Percentiles rank a stretch among this genome's conserved stretches.
Evolutionary conservation across 345 rosid species (phyloP).

Genomic region (Carallia pectinifolia): DNA sequence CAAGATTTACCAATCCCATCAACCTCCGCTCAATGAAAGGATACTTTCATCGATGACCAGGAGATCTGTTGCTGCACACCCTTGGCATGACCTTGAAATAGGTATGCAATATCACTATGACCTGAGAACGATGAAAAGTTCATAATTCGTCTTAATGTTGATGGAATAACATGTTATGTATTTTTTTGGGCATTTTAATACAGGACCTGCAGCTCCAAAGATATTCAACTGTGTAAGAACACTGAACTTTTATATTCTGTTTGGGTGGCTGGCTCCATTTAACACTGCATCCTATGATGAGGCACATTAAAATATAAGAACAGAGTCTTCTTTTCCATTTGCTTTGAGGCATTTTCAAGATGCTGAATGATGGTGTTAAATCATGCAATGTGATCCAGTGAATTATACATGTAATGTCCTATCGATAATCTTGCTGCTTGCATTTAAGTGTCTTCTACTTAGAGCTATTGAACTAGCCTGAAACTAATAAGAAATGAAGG

Average conservation of each 20-base stretch:
- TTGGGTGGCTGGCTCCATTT: not conserved
- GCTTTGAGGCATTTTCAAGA: not conserved
- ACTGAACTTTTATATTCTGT: not conserved
- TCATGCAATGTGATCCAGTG: no score
- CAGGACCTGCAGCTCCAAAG: constrained; percentile 38
- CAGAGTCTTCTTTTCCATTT: not conserved
- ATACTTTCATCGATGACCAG: constrained; percentile 86
- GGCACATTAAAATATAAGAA: not conserved
- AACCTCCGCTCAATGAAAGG: constrained; percentile 88
- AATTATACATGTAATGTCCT: no score
- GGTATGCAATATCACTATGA: constrained; percentile 36
- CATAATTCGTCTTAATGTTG: not conserved
- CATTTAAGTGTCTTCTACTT: no score
- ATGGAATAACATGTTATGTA: not conserved
- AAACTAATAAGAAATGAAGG: no score
- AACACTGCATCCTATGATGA: not conserved
- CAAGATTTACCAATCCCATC: constrained; percentile 42
- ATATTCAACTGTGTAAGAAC: constrained; percentile 35
- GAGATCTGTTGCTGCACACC: constrained; percentile 94
- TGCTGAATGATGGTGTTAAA: no score
- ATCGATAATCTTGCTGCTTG: no score
- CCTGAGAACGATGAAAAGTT: not conserved
- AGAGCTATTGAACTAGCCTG: no score
- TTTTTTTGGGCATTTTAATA: not conserved
- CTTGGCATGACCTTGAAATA: constrained; percentile 99